Conservation (phyloP, 179 eudicot species). For the Drosera spatulata region DNA sequence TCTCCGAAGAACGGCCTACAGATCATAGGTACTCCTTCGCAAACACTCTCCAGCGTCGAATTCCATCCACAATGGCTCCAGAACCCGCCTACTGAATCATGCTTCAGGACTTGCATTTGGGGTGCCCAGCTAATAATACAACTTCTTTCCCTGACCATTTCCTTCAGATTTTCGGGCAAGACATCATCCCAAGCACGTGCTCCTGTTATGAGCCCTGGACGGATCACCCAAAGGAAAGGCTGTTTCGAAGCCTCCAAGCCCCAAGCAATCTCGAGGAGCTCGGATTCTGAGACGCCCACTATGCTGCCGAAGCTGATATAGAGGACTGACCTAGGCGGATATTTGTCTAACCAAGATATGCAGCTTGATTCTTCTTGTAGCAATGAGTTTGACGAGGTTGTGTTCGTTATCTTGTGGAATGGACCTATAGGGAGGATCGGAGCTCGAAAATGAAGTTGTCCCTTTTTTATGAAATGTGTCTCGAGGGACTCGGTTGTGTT, state of each 20-base stretch:
- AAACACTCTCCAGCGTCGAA: slow-evolving; percentile 1
- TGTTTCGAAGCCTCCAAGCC: slow-evolving; percentile 26
- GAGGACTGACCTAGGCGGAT: slow-evolving; percentile 26
- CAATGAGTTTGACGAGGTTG: slow-evolving; percentile 8
- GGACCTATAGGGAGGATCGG: slow-evolving; percentile 28
- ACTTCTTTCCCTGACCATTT: slow-evolving; percentile 9
- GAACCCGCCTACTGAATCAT: slow-evolving; percentile 27
- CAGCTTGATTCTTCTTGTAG: slow-evolving; percentile 13
- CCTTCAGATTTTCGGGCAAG: slow-evolving; percentile 9
- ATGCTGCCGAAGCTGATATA: slow-evolving; percentile 40
- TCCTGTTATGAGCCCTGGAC: slow-evolving; percentile 14
- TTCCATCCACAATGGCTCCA: slow-evolving; percentile 28
- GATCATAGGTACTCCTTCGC: slow-evolving; percentile 18
- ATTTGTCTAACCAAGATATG: slow-evolving; percentile 26
- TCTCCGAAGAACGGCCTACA: slow-evolving; percentile 15
- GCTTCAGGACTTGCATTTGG: slow-evolving; percentile 24
- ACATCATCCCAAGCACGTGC: slow-evolving; percentile 5
- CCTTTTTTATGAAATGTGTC: neutral
- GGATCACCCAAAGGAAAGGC: slow-evolving; percentile 30
- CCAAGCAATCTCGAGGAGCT: slow-evolving; percentile 23
- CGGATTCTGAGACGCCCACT: slow-evolving; percentile 12
- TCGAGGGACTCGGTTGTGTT: slow-evolving; percentile 7
- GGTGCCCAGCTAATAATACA: slow-evolving; percentile 31
- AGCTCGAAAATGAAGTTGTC: slow-evolving; percentile 5
- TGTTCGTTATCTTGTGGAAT: slow-evolving; percentile 15